Evolutionary conservation across 257 asterid species (phyloP).

Genomic region (Nicotiana sylvestris): DNA sequence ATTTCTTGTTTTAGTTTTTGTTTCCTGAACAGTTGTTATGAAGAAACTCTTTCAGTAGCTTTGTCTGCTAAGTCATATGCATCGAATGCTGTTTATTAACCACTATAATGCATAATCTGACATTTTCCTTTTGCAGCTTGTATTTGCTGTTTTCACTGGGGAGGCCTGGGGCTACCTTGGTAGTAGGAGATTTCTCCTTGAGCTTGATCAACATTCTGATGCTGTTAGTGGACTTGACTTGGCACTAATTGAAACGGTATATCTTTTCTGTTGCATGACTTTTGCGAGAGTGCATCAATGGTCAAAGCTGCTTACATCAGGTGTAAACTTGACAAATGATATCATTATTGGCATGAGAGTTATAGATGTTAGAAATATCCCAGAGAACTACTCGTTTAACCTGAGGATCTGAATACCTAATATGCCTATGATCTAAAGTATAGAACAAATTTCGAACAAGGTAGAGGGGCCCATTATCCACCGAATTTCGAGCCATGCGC

Average conservation of each 20-base stretch:
- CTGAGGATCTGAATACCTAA: not conserved
- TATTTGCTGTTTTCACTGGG: constrained; percentile 88
- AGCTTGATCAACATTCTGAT: constrained; percentile 69
- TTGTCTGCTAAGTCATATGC: constrained; percentile 1
- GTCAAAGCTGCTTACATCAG: not conserved
- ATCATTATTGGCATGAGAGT: not conserved
- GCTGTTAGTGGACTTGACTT: constrained; percentile 68
- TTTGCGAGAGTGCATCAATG: not conserved
- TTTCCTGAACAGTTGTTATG: not conserved
- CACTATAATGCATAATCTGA: constrained; percentile 8
- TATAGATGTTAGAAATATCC: not conserved
- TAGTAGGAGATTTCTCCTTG: constrained; percentile 83
- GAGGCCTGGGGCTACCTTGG: constrained; percentile 99
- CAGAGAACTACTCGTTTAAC: not conserved
- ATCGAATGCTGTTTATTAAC: constrained; percentile 1
- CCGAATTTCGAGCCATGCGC: no score
- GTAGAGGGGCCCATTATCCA: no score
- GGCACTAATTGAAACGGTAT: constrained; percentile 74
- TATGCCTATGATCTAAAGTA: not conserved
- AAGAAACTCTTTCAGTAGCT: not conserved
- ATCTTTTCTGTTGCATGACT: not conserved
- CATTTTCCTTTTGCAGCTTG: constrained; percentile 57
- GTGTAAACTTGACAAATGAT: not conserved
- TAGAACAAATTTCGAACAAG: no score
- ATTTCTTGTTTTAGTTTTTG: not conserved